phyloP scores from a whole-genome alignment of 768 basidiomycete genomes.

The Filobasidium floriforme region DNA sequence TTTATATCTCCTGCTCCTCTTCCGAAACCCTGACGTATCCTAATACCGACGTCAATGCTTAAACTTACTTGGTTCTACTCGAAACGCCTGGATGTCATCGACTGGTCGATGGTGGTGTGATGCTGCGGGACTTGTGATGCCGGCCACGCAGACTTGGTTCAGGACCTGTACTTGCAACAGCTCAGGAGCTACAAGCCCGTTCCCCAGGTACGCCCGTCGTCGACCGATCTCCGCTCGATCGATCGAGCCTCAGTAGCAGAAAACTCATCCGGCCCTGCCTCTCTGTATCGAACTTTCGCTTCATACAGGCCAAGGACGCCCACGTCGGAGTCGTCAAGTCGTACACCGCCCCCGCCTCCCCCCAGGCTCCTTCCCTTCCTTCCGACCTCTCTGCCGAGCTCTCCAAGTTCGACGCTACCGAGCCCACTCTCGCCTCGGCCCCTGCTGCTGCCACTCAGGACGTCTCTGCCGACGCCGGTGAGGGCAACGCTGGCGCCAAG shows the following conservation, averaged over 20 bases:
- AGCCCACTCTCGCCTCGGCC: conserved; percentile 53
- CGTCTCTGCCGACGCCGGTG: conserved; percentile 35
- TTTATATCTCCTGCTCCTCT: background rate
- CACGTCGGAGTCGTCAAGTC: conserved; percentile 79
- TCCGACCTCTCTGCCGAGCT: conserved; percentile 80
- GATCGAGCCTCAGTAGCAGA: background rate
- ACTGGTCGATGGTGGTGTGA: too few relatives aligned
- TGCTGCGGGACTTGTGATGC: too few relatives aligned
- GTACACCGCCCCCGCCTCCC: conserved; percentile 66
- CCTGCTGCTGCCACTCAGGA: conserved; percentile 43
- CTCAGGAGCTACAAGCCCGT: conserved; percentile 81
- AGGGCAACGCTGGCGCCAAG: conserved; percentile 56
- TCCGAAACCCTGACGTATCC: too few relatives aligned
- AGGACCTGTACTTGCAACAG: conserved; percentile 85
- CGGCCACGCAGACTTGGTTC: conserved; percentile 63
- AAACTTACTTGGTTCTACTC: too few relatives aligned
- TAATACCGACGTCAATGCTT: too few relatives aligned
- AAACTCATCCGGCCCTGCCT: background rate
- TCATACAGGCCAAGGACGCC: conserved; percentile 73
- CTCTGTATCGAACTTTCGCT: background rate
- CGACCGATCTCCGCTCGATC: background rate
- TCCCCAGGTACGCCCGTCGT: conserved; percentile 55
- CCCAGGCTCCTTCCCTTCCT: conserved; percentile 68
- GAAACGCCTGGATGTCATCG: too few relatives aligned
- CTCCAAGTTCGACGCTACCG: conserved; percentile 68